These are phyloP conservation scores for Rhizomucor miehei DNA, from an alignment of 371 early-diverging fungal genomes.

Conservation along the genomic window DNA sequence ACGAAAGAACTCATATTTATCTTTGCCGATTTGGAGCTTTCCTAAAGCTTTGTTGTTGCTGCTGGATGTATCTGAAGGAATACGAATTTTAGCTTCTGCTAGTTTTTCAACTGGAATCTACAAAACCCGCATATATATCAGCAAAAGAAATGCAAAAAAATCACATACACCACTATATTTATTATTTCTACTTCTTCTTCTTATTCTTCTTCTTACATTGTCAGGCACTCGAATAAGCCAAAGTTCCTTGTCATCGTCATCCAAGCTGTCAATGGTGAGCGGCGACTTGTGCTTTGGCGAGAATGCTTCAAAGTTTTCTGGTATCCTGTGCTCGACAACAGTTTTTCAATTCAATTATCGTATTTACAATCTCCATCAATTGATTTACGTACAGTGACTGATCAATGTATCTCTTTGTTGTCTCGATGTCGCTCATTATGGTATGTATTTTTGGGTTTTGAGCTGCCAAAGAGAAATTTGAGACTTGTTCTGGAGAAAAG, in stretches of 20 bases:
- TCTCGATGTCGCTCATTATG: no score
- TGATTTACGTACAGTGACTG: no score
- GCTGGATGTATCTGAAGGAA: slow-evolving; percentile 11
- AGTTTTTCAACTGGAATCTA: slow-evolving; percentile 36
- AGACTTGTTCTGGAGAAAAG: no score
- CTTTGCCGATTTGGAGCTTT: slow-evolving; percentile 19
- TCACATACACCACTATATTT: background rate
- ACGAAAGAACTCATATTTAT: slow-evolving; percentile 30
- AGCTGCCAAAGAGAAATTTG: no score
- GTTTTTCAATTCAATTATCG: no score
- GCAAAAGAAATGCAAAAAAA: background rate
- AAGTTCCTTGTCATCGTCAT: slow-evolving; percentile 43
- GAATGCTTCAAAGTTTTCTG: slow-evolving; percentile 2
- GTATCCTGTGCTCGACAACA: slow-evolving; percentile 2
- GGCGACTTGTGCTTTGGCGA: background rate
- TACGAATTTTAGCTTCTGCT: slow-evolving; percentile 22
- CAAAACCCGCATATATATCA: background rate
- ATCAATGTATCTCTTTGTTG: no score
- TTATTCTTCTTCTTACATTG: slow-evolving; percentile 20
- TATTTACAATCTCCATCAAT: no score
- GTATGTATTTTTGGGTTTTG: no score
- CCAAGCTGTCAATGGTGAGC: slow-evolving; percentile 1
- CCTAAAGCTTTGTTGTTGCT: slow-evolving; percentile 21
- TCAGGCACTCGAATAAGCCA: slow-evolving; percentile 50
- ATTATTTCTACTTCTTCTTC: background rate